Conservation (phyloP, 768 basidiomycete genomes). For the Paxillus rubicundulus region DNA sequence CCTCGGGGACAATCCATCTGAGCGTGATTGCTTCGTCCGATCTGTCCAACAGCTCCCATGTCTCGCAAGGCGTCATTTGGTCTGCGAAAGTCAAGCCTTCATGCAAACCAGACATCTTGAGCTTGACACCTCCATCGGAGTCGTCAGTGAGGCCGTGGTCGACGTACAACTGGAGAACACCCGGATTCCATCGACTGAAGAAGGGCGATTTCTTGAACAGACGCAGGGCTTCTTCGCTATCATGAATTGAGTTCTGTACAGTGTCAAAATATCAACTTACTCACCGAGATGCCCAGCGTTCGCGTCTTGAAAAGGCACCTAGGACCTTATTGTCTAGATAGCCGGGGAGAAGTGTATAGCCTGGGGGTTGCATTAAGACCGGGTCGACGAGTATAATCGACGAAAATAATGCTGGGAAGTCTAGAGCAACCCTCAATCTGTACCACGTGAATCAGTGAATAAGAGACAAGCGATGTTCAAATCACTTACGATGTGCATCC, state of each 20-base stretch:
- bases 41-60: slow-evolving; percentile 26
- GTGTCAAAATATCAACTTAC: slow-evolving; percentile 2
- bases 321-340: slow-evolving; percentile 14
- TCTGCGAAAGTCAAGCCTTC: slow-evolving; percentile 66
- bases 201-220: slow-evolving; percentile 55
- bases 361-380: slow-evolving; percentile 44
- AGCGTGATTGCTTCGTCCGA: slow-evolving; percentile 28
- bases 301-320: slow-evolving; percentile 57
- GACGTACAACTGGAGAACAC: slow-evolving; percentile 57
- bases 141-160: slow-evolving; percentile 48
- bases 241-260: background rate
- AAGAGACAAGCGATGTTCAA: background rate
- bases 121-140: slow-evolving; percentile 39
- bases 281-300: slow-evolving; percentile 62
- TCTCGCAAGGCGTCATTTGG: slow-evolving; percentile 18
- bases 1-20: slow-evolving; percentile 28
- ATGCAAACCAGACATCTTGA: slow-evolving; percentile 66
- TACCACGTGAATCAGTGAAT: background rate
- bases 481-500: slow-evolving; percentile 68
- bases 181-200: slow-evolving; percentile 70
- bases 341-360: background rate
- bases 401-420: slow-evolving; percentile 64
- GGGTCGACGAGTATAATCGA: slow-evolving; percentile 79
- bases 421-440: slow-evolving; percentile 65
- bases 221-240: slow-evolving; percentile 58